Evolutionary conservation across 306 rosid genomes (phyloP), one percentile per base, ranked within the genome.

Genomic region (Cercis canadensis): DNA sequence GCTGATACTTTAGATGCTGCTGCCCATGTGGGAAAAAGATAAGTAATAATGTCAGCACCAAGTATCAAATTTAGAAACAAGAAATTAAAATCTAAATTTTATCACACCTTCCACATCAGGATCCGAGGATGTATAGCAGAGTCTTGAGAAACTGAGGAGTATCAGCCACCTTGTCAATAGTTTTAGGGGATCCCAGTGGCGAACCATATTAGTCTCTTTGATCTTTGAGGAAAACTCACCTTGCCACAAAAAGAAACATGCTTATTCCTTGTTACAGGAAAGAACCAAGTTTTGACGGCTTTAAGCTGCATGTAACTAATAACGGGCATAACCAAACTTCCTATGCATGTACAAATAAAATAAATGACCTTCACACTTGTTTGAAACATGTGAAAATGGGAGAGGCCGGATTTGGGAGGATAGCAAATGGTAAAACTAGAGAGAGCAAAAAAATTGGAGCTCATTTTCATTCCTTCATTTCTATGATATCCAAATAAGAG

Each of bases 51-150:
- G n/a, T n/a, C n/a, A n/a, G n/a, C n/a, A n/a, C n/a, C n/a, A n/a
- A n/a, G n/a, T n/a, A n/a, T n/a, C n/a, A n/a, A n/a, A n/a, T n/a
- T n/a, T n/a, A 24, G 5, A 17, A 55, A 66, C 49, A 58, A 58
- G 29, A 13, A 60, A 67, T 13, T 69, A 18, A 39, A 18, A 31
- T 13, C 34, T 1, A 14, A 74, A 62, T 12, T 70, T 72, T 16
- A 58, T 33, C 47, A 37, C 56, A 94, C 97, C 98, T 94, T 94
- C 98, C 50, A 89, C 70, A 65, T 93, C 96, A 70, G 98, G 86
- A 11, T 84, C 87, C 14, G 57, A 64, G 67, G 83, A 65, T 79
- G 89, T 75, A 78, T 16, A 81, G 73, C 89, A 60, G 69, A 76
- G 53, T 72, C 21, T 79, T 57, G 89, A 67, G 69, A 88, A 19